Evolutionary conservation across 2,329 filamentous ascomycete genomes (phyloP).

Genomic region (Dendryphion nanum): DNA sequence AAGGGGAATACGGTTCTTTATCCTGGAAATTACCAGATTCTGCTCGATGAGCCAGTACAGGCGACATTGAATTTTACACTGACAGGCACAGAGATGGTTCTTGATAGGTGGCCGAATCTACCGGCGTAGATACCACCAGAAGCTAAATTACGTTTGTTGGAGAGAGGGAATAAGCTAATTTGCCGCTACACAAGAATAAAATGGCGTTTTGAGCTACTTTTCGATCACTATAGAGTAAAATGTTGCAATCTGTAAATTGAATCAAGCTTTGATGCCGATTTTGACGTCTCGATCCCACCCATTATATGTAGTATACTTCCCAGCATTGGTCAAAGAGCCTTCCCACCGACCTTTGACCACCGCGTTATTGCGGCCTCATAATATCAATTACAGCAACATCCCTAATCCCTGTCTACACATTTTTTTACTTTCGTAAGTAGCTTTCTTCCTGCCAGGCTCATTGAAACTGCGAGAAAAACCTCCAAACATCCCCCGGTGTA

Average conservation of each 20-base stretch:
- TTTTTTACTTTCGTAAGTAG: no score
- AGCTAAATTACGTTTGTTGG: neutral
- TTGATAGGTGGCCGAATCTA: constrained; percentile 40
- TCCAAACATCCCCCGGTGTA: no score
- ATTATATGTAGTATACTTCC: no score
- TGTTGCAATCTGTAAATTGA: neutral
- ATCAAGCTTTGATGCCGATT: neutral
- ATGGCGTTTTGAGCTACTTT: neutral
- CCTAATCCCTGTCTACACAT: no score
- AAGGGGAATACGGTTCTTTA: constrained; percentile 53
- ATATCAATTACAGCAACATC: no score
- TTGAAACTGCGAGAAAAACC: no score
- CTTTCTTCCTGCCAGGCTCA: no score
- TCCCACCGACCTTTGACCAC: no score
- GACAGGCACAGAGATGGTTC: constrained; percentile 42
- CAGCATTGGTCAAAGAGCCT: no score
- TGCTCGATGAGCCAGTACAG: constrained; percentile 30
- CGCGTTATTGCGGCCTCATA: no score
- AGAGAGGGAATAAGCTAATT: neutral
- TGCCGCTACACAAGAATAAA: neutral
- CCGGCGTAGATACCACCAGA: neutral
- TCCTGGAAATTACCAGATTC: constrained; percentile 49
- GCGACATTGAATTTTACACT: constrained; percentile 47
- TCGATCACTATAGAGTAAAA: neutral
- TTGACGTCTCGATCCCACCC: neutral